Conservation (phyloP, 1,139 yeast species). For the Magnusiomyces clavatus region DNA sequence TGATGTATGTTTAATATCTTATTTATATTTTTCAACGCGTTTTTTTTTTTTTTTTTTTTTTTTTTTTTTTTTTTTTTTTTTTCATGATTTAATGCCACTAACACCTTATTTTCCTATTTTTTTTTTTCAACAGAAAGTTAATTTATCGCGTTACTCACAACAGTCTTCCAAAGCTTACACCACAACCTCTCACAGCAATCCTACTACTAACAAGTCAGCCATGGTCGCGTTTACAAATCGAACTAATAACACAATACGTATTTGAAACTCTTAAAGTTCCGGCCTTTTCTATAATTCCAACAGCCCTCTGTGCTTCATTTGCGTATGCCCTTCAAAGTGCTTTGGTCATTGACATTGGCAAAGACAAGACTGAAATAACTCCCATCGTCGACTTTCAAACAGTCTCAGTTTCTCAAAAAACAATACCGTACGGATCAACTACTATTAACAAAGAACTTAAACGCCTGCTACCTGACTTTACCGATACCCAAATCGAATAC, state of each 20-base stretch:
- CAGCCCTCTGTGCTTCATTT: conserved; percentile 62
- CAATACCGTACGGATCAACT: conserved; percentile 53
- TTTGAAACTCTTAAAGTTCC: conserved; percentile 69
- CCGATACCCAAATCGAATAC: conserved; percentile 54
- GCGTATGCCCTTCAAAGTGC: conserved; percentile 60
- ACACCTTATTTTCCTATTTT: neutral
- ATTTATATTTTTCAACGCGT: neutral
- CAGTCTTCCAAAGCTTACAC: conserved; percentile 12
- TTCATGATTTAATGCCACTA: conserved; percentile 25
- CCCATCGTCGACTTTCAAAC: conserved; percentile 70
- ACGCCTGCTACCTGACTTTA: conserved; percentile 51
- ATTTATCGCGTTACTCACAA: conserved; percentile 37
- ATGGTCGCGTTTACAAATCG: conserved; percentile 66
- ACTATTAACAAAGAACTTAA: conserved; percentile 49
- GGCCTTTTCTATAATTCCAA: conserved; percentile 64
- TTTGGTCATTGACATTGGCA: conserved; percentile 75
- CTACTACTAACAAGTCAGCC: conserved; percentile 54
- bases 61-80: conserved; percentile 2
- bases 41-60: neutral
- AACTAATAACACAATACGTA: conserved; percentile 61
- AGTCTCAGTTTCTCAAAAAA: conserved; percentile 46
- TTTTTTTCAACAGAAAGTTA: conserved; percentile 29
- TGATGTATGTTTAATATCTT: conserved; percentile 40
- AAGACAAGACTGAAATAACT: conserved; percentile 62
- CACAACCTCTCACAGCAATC: conserved; percentile 38